These are phyloP conservation scores for Lentinula sp. DNA, from an alignment of 768 basidiomycete genomes.

Conservation along the genomic window DNA sequence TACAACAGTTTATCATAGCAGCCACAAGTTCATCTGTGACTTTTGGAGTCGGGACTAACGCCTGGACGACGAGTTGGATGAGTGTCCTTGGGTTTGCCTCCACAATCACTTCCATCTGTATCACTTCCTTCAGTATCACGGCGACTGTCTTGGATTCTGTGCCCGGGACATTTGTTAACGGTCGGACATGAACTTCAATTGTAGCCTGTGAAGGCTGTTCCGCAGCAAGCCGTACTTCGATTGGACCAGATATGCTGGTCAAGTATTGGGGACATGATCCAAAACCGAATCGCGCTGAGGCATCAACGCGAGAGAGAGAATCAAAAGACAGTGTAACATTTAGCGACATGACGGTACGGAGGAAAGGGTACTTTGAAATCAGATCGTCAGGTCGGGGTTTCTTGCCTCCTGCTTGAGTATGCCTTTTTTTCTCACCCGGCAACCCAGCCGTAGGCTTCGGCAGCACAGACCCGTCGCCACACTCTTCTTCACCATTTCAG, in stretches of 20 bases:
- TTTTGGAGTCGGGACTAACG: constrained; percentile 27
- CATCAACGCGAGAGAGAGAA: constrained; percentile 52
- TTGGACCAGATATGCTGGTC: constrained; percentile 75
- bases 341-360: neutral
- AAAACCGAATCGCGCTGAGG: constrained; percentile 67
- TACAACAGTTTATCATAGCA: constrained; percentile 65
- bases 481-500: too few relatives aligned
- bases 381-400: neutral
- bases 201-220: constrained; percentile 71
- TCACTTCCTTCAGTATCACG: constrained; percentile 48
- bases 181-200: constrained; percentile 69
- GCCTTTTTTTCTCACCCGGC: too few relatives aligned
- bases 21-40: constrained; percentile 43
- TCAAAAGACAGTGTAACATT: neutral
- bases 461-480: too few relatives aligned
- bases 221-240: constrained; percentile 61
- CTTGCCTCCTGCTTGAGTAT: too few relatives aligned
- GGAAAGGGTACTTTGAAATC: neutral
- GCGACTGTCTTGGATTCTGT: constrained; percentile 60
- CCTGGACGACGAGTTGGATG: constrained; percentile 74
- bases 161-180: constrained; percentile 61
- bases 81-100: constrained; percentile 62
- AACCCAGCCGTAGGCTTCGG: too few relatives aligned
- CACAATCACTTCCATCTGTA: constrained; percentile 58
- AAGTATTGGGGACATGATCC: constrained; percentile 38